phyloP scores from a whole-genome alignment of 148 eudicot genomes.

The Selenicereus undatus region DNA sequence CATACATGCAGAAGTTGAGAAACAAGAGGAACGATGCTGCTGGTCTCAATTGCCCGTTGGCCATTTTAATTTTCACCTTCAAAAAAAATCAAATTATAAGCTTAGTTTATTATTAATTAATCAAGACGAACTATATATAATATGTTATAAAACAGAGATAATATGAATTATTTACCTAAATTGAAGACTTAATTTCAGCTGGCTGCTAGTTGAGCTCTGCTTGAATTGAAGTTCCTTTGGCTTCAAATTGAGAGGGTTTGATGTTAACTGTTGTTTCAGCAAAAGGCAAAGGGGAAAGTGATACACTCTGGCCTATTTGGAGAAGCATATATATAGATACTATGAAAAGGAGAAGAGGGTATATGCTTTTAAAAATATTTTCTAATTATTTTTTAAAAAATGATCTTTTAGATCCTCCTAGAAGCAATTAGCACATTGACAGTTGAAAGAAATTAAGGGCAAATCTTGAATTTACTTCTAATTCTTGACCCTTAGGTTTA shows the following conservation, averaged over 20 bases:
- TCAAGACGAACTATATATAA: too few species aligned
- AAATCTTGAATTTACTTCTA: not conserved
- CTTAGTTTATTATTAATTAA: too few species aligned
- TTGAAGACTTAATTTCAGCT: not conserved
- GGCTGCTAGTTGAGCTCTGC: not conserved
- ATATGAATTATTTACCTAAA: not conserved
- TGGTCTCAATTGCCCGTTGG: conserved; percentile 24
- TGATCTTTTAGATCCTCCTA: conserved; percentile 8
- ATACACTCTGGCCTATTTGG: not conserved
- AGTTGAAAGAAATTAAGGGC: not conserved
- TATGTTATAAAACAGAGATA: too few species aligned
- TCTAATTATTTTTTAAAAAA: not conserved
- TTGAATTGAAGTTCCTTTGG: not conserved
- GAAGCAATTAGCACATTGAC: conserved; percentile 17
- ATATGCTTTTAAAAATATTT: not conserved
- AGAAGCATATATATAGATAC: not conserved
- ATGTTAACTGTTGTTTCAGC: not conserved
- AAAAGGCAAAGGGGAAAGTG: not conserved
- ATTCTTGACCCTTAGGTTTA: not conserved
- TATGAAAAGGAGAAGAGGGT: not conserved
- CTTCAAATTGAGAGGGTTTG: not conserved
- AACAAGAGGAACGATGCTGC: conserved; percentile 35
- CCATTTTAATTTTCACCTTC: conserved; percentile 10
- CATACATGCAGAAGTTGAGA: conserved; percentile 37
- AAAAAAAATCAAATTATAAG: not conserved